Conservation (phyloP, 306 rosid genomes). For the Cyamopsis tetragonoloba region DNA sequence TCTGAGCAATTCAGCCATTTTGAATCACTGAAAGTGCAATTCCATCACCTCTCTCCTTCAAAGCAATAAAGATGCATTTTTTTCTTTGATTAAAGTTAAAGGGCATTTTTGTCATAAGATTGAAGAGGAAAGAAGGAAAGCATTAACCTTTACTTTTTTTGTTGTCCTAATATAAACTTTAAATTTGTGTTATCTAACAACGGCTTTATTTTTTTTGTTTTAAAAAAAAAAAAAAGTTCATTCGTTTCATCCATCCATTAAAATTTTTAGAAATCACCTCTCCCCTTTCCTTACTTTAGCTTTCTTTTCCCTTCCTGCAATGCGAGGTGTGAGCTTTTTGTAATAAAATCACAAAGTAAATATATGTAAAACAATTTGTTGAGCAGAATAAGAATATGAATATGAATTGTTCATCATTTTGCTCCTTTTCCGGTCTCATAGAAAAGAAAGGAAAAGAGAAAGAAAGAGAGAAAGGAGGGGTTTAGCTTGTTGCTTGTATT, state of each 20-base stretch:
- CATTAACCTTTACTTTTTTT: slow-evolving; percentile 56
- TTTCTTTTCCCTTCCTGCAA: slow-evolving; percentile 31
- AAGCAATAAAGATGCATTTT: slow-evolving; percentile 62
- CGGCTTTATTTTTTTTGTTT: no score
- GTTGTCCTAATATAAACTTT: slow-evolving; percentile 54
- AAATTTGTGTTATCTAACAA: slow-evolving; percentile 79
- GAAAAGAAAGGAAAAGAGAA: slow-evolving; percentile 37
- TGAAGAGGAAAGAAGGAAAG: slow-evolving; percentile 40
- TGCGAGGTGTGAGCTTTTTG: slow-evolving; percentile 50
- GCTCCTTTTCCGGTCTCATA: slow-evolving; percentile 36
- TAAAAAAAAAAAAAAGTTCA: not conserved
- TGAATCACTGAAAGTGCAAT: slow-evolving; percentile 58
- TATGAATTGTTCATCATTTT: slow-evolving; percentile 43
- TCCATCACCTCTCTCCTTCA: slow-evolving; percentile 48
- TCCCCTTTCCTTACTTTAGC: slow-evolving; percentile 27
- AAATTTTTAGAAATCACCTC: slow-evolving; percentile 27
- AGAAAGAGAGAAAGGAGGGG: slow-evolving; percentile 42
- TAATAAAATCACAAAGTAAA: slow-evolving; percentile 48
- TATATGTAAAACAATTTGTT: slow-evolving; percentile 35
- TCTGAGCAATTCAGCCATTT: slow-evolving; percentile 50
- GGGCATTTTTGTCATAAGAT: slow-evolving; percentile 72
- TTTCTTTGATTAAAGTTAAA: slow-evolving; percentile 81
- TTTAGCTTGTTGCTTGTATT: slow-evolving; percentile 66
- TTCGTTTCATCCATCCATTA: slow-evolving; percentile 15
- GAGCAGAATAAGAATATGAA: slow-evolving; percentile 36